A percentile compares a stretch with the other conserved stretches of the same genome.
Evolutionary conservation across 2,329 filamentous ascomycete species (phyloP).

Genomic region (Aspergillus sp.): DNA sequence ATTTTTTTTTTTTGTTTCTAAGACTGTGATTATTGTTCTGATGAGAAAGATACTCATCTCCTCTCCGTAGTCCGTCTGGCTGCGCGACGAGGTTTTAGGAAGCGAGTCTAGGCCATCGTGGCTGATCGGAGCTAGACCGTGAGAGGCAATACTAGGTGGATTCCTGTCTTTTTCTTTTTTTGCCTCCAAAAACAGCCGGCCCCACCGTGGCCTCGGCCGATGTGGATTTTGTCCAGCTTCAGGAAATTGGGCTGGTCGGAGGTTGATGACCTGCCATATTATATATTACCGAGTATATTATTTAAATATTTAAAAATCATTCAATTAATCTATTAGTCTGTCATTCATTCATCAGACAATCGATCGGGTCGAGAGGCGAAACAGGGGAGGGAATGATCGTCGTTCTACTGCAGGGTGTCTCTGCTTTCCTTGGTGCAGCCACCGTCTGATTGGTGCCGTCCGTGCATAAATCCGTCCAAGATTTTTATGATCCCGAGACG

Average conservation of each 20-base stretch:
- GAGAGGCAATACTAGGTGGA: conserved; percentile 17
- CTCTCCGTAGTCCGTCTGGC: background rate
- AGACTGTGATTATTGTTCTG: too few species aligned
- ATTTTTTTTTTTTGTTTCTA: background rate
- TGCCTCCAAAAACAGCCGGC: background rate
- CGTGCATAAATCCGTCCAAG: too few species aligned
- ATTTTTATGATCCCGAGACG: too few species aligned
- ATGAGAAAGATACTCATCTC: background rate
- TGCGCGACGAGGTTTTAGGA: conserved; percentile 9
- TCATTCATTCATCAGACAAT: too few species aligned
- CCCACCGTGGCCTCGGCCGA: background rate
- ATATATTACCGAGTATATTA: too few species aligned
- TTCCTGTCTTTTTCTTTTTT: background rate
- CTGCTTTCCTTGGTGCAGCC: too few species aligned
- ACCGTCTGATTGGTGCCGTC: too few species aligned
- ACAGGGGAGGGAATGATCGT: too few species aligned
- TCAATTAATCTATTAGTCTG: too few species aligned
- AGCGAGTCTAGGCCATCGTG: conserved; percentile 22
- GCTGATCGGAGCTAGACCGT: conserved; percentile 20
- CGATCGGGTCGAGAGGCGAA: too few species aligned
- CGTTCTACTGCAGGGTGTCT: too few species aligned
- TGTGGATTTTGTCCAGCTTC: background rate
- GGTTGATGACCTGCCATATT: background rate
- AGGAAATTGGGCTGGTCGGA: background rate
- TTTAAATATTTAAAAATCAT: too few species aligned